These are phyloP conservation scores for Secale cereale DNA, from an alignment of 176 grass and related monocot species.

Conservation along the genomic window DNA sequence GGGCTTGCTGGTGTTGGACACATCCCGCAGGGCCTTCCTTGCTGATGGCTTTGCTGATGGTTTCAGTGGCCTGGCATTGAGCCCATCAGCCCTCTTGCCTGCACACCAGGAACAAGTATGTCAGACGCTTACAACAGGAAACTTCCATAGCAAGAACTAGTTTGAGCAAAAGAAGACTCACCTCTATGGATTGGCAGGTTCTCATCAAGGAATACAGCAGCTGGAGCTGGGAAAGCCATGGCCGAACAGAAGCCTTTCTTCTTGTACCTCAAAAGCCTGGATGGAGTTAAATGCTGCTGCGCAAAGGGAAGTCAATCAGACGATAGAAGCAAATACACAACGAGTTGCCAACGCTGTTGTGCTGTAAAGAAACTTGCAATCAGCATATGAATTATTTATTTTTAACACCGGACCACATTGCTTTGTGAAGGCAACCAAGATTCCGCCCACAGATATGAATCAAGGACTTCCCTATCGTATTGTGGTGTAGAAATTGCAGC, in stretches of 20 bases:
- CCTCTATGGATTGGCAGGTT: slow-evolving; percentile 42
- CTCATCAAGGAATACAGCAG: slow-evolving; percentile 43
- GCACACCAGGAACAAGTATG: background rate
- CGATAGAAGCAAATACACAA: background rate
- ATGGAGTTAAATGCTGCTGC: background rate
- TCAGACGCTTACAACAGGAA: background rate
- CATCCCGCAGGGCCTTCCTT: slow-evolving; percentile 46
- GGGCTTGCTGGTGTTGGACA: slow-evolving; percentile 51
- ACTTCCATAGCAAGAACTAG: background rate
- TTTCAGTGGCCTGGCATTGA: slow-evolving; percentile 49
- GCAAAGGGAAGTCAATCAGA: background rate
- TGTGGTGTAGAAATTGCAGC: background rate
- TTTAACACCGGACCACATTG: background rate
- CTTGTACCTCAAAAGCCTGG: background rate
- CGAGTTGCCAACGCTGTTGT: background rate
- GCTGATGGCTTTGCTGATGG: slow-evolving; percentile 43
- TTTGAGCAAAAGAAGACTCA: slow-evolving; percentile 13
- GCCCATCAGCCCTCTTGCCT: slow-evolving; percentile 48
- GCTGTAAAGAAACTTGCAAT: background rate
- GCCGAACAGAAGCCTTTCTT: slow-evolving; percentile 12
- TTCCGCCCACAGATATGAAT: background rate
- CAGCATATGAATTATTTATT: background rate
- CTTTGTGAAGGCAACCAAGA: background rate
- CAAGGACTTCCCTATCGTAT: background rate
- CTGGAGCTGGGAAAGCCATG: slow-evolving; percentile 53